Base-by-base conservation (phyloP, 345 rosid species). In the Lagerstroemia speciosa region DNA sequence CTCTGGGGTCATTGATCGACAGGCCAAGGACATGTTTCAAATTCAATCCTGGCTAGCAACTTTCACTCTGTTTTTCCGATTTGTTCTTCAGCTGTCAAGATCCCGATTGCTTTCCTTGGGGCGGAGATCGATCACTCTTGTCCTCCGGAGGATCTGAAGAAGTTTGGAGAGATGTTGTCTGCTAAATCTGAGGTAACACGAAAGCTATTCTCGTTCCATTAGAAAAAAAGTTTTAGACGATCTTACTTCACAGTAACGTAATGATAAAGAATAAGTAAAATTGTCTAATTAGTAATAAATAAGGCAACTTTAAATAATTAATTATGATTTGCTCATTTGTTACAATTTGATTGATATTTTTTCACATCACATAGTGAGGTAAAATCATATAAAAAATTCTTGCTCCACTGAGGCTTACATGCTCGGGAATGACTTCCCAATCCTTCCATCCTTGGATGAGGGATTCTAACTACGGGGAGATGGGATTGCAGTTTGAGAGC, bases 51-150 rank as follows among this genome's bases (percentile, higher is more conserved):
- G 48, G 17, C 53, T 20, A 5, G 62, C 32, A 22, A 53, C 61
- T 43, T 45, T 17, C 20, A 20, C 30, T 41, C n/a, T 3, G 37
- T 52, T 37, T 6, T 27, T 26, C 36, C 52, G 50, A 60, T 63
- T 46, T 68, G 62, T 41, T 60, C 53, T 74, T 32, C 81, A 83
- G 87, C 66, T 68, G 78, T 83, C 30, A 81, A 75, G 71, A 69
- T 65, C 34, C 83, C 87, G 6, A 72, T 76, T 71, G 78, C 83
- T 31, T 45, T 84, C 19, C 63, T 81, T 66, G 85, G 85, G 40
- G 85, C 83, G 17, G 85, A 84, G 74, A 58, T 68, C 9, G 87
- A 81, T 62, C 62, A 41, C 0, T 0, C 8, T 15, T 68, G 78
- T 20, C 83, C 87, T 5, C 74, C 83, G 0, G 77, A 68, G 22